These are phyloP conservation scores for Penicillium concentricum DNA, from an alignment of 2,329 filamentous ascomycete species.

Conservation along the genomic window DNA sequence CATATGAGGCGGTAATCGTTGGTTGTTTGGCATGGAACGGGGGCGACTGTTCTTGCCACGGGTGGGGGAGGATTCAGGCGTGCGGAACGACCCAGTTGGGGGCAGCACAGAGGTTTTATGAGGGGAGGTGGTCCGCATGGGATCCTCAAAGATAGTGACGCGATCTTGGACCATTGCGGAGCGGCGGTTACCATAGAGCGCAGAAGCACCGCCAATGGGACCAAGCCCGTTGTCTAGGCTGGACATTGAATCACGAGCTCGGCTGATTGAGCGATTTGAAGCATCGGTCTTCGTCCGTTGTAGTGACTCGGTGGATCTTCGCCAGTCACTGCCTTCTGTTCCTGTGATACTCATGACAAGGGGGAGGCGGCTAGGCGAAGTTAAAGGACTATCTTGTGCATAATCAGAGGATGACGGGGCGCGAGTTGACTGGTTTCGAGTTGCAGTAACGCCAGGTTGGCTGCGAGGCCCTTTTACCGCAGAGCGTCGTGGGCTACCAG, in stretches of 20 bases:
- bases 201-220: conserved; percentile 9
- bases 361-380: conserved; percentile 15
- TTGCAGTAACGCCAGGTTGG: conserved; percentile 24
- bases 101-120: conserved; percentile 5
- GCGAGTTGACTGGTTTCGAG: conserved; percentile 22
- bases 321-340: conserved; percentile 25
- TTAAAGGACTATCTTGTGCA: neutral
- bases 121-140: conserved; percentile 20
- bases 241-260: conserved; percentile 7
- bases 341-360: conserved; percentile 19
- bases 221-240: conserved; percentile 6
- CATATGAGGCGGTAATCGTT: conserved; percentile 17
- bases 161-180: conserved; percentile 23
- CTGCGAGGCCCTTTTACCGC: conserved; percentile 35
- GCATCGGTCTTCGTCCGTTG: conserved; percentile 26
- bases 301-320: conserved; percentile 30
- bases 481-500: conserved; percentile 34
- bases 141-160: conserved; percentile 44
- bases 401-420: conserved; percentile 8
- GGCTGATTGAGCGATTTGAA: conserved; percentile 14
- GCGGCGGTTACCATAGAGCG: conserved; percentile 10
- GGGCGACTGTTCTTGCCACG: conserved; percentile 15
- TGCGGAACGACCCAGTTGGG: conserved; percentile 11
- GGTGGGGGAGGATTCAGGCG: conserved; percentile 15
- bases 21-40: conserved; percentile 15